Evolutionary conservation across 2,329 filamentous ascomycete species (phyloP).

Genomic region (Pseudogymnoascus pannorum): DNA sequence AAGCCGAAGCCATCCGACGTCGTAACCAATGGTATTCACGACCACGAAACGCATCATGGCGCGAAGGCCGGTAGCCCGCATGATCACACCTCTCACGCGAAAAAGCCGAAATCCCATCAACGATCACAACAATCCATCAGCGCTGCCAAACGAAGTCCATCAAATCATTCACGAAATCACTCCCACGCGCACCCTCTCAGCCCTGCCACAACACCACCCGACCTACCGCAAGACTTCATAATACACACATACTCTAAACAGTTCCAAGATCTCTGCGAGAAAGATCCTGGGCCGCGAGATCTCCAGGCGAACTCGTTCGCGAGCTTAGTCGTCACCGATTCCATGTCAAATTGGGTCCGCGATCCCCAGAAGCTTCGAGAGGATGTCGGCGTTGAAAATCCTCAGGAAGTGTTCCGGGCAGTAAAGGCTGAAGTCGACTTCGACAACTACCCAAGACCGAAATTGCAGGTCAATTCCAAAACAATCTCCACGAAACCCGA

Average conservation of each 20-base stretch:
- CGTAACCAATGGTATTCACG: conserved; percentile 60
- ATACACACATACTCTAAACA: conserved; percentile 65
- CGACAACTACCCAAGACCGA: conserved; percentile 23
- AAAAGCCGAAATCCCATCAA: conserved; percentile 77
- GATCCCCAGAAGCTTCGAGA: conserved; percentile 61
- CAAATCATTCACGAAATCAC: conserved; percentile 54
- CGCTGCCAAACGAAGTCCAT: conserved; percentile 56
- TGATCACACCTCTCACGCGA: conserved; percentile 51
- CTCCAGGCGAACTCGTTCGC: conserved; percentile 70
- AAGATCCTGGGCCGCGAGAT: conserved; percentile 50
- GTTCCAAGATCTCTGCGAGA: conserved; percentile 68
- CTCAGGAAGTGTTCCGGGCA: conserved; percentile 57
- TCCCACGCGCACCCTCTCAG: conserved; percentile 56
- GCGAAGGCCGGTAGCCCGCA: conserved; percentile 40
- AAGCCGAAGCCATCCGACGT: conserved; percentile 66
- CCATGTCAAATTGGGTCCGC: conserved; percentile 70
- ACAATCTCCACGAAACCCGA: conserved; percentile 31
- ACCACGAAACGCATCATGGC: conserved; percentile 41
- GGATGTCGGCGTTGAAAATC: conserved; percentile 56
- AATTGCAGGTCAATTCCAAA: conserved; percentile 24
- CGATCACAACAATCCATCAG: conserved; percentile 69
- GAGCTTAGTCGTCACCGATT: conserved; percentile 66
- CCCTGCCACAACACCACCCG: conserved; percentile 68
- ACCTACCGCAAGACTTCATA: conserved; percentile 53
- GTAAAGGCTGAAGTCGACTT: conserved; percentile 26